Evolutionary conservation across 2,329 filamentous ascomycete species (phyloP).

Genomic region (Intubia oerlemansii): DNA sequence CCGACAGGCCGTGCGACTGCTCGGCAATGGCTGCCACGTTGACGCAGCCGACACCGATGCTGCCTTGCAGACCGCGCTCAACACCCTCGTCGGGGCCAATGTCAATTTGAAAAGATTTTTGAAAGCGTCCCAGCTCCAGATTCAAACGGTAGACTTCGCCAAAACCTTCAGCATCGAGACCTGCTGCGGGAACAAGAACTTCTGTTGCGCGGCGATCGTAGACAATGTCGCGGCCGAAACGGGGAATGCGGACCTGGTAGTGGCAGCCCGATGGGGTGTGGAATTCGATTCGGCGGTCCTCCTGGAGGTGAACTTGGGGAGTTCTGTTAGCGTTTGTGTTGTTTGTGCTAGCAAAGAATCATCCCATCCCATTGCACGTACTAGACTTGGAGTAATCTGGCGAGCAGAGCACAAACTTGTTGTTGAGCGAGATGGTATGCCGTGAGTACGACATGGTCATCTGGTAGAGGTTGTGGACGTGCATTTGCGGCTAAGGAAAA

Average conservation of each 20-base stretch:
- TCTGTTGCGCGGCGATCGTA: constrained; percentile 73
- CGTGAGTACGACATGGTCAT: constrained; percentile 83
- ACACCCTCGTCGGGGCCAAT: constrained; percentile 63
- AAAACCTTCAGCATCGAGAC: constrained; percentile 63
- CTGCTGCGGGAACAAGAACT: constrained; percentile 69
- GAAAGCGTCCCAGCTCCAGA: constrained; percentile 76
- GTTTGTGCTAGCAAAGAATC: too few relatives aligned
- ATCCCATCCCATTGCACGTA: too few relatives aligned
- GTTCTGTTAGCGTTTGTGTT: too few relatives aligned
- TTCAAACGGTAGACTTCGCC: constrained; percentile 90
- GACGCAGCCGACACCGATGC: constrained; percentile 66
- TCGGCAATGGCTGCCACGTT: constrained; percentile 79
- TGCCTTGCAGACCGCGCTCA: constrained; percentile 63
- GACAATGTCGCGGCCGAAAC: constrained; percentile 76
- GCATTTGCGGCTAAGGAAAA: constrained; percentile 50
- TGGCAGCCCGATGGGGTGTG: constrained; percentile 79
- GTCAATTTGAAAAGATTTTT: constrained; percentile 83
- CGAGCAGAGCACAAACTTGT: constrained; percentile 74
- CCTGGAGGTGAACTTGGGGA: constrained; percentile 60
- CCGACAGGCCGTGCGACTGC: constrained; percentile 69
- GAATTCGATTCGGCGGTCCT: constrained; percentile 78
- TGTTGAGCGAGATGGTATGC: constrained; percentile 80
- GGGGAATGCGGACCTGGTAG: constrained; percentile 70
- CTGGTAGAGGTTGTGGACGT: constrained; percentile 86
- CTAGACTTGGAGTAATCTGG: constrained; percentile 76